phyloP scores from a whole-genome alignment of 116 monocot species.

The Trichopus zeylanicus region DNA sequence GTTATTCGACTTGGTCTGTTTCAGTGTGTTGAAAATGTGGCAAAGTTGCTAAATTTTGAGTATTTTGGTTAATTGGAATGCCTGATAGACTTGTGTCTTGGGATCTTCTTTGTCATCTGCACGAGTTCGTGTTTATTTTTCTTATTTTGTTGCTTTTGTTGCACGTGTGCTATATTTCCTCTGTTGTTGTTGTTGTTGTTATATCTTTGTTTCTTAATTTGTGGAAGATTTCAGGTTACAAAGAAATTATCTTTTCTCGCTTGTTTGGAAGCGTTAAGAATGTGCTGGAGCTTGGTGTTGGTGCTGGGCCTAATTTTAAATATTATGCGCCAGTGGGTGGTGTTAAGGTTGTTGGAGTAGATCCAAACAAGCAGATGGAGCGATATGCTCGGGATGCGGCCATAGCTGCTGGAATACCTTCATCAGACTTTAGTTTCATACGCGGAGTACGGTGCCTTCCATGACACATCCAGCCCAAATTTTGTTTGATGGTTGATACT shows the following conservation, averaged over 20 bases:
- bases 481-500: background rate
- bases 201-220: conserved; percentile 3
- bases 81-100: too few species aligned
- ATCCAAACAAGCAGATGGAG: conserved; percentile 81
- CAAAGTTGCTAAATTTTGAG: too few species aligned
- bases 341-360: conserved; percentile 52
- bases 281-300: conserved; percentile 73
- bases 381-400: conserved; percentile 59
- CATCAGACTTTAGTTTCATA: conserved; percentile 48
- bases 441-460: too few species aligned
- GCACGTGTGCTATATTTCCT: background rate
- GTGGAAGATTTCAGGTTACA: conserved; percentile 59
- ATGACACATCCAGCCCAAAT: too few species aligned
- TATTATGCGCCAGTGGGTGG: conserved; percentile 56
- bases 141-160: background rate
- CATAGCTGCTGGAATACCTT: conserved; percentile 31
- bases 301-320: conserved; percentile 82
- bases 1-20: too few species aligned
- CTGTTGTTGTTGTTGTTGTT: background rate
- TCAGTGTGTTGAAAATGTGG: too few species aligned
- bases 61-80: too few species aligned
- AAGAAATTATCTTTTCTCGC: conserved; percentile 42
- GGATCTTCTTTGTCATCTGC: background rate
- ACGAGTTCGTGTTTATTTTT: too few species aligned
- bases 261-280: conserved; percentile 34